Conservation (phyloP, 2,329 filamentous ascomycete species). For the Sporothrix inflata region DNA sequence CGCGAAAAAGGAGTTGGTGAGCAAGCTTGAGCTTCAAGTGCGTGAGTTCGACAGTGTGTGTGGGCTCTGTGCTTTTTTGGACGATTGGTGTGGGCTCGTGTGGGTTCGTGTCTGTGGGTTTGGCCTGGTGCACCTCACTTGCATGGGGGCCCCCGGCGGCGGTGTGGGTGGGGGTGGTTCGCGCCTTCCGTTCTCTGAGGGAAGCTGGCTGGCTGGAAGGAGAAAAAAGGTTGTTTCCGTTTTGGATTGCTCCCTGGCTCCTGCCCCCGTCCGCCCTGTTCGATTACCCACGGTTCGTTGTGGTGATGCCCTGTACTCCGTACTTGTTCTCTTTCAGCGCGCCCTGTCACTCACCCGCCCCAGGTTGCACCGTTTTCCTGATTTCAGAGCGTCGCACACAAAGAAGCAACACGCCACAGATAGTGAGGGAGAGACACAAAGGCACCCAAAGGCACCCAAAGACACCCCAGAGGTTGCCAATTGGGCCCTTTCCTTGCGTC, state of each 20-base stretch:
- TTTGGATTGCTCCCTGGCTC: background rate
- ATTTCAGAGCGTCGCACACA: constrained; percentile 5
- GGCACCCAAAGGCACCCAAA: background rate
- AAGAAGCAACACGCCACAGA: constrained; percentile 6
- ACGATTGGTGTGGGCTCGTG: constrained; percentile 5
- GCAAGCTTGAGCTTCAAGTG: constrained; percentile 7
- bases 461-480: no score
- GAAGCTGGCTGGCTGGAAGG: background rate
- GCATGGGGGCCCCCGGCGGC: background rate
- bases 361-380: background rate
- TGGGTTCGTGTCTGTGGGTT: constrained; percentile 8
- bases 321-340: background rate
- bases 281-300: background rate
- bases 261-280: background rate
- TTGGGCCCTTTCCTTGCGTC: background rate
- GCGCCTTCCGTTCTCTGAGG: constrained; percentile 7
- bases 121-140: background rate
- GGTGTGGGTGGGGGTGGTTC: constrained; percentile 19
- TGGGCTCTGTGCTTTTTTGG: background rate
- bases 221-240: constrained; percentile 4
- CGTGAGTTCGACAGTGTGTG: constrained; percentile 1
- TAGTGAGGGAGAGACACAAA: constrained; percentile 1
- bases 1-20: background rate
- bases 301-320: background rate
- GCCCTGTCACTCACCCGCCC: background rate